Base-by-base conservation (phyloP, 371 early-diverging fungal species). In the Mortierella sp. region DNA sequence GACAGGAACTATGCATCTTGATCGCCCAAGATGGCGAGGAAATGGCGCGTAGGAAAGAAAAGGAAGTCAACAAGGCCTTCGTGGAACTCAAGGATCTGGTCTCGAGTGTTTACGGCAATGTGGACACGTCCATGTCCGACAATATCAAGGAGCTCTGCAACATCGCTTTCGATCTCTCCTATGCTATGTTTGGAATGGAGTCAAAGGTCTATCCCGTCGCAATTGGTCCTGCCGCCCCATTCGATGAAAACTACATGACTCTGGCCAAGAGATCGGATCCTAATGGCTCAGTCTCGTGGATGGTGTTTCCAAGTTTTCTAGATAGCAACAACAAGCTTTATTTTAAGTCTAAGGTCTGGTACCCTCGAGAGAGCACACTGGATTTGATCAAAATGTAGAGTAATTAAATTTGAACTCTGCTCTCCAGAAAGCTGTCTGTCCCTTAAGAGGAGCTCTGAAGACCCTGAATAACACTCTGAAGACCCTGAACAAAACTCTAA, bases 111-210 rank as follows among this genome's bases (percentile, higher is more conserved):
- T 75, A 65, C 75, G 19, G 48, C n/a, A 63, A 60, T 0, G 68
- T 63, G 48, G 65, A 75, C 73, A 54, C 73, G 11, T 55, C 13
- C 63, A 75, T 75, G 38, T 63, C 75, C 38, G 31, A 54, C 48
- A 75, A n/a, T 21, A 75, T 63, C 75, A 31, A 60, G 34, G 65
- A 28, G 50, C 42, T 75, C 19, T 75, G 75, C 52, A 48, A 63
- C 65, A n/a, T 48, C 24, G 48, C 65, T 28, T 75, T 75, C 75
- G 75, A 75, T 45, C 75, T 75, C 75, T 47, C 63, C 34, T 75
- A 47, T 52, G 75, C 68, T 26, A 75, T 75, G 75, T 47, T 75
- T 63, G 75, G 75, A 60, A 63, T 75, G 75, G 75, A 75, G 34
- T 75, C 75, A 75, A 48, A 14, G 50, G 48, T 75, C 63, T 75